Evolutionary conservation across 23 red algal genomes (phyloP).

Genomic region (Agarophyton chilense): DNA sequence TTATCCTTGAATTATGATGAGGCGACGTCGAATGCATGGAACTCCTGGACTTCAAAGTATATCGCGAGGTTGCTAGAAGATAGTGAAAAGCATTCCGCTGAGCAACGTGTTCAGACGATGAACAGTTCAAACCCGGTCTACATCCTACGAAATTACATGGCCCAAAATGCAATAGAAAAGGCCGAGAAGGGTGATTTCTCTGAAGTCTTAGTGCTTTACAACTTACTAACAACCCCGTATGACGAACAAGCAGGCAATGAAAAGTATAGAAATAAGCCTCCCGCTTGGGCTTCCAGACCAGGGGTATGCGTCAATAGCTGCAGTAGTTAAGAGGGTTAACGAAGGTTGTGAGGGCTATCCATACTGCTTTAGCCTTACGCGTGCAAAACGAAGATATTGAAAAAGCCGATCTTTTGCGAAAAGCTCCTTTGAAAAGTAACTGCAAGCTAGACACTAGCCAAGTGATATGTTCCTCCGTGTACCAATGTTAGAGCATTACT

Average conservation of each 20-base stretch:
- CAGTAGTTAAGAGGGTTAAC: conserved; percentile 42
- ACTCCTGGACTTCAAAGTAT: conserved; percentile 77
- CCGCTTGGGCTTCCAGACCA: conserved; percentile 78
- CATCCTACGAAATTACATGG: conserved; percentile 97
- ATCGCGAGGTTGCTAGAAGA: conserved; percentile 50
- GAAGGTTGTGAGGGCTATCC: too few relatives aligned
- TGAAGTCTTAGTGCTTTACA: conserved; percentile 71
- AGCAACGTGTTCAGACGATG: conserved; percentile 66
- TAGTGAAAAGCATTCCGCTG: not conserved
- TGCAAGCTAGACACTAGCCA: too few relatives aligned
- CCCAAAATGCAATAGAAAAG: conserved; percentile 86
- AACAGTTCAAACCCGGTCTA: conserved; percentile 81
- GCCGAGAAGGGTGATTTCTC: conserved; percentile 85
- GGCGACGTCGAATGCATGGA: conserved; percentile 59
- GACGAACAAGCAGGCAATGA: conserved; percentile 73
- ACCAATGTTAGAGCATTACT: too few relatives aligned
- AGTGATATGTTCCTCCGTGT: too few relatives aligned
- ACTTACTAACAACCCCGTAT: conserved; percentile 80
- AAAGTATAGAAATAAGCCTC: conserved; percentile 67
- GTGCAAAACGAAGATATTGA: not conserved
- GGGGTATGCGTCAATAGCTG: conserved; percentile 98
- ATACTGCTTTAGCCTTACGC: not conserved
- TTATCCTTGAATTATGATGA: conserved; percentile 38
- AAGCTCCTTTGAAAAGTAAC: too few relatives aligned
- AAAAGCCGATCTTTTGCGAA: too few relatives aligned